Percentiles rank a stretch among this genome's conserved stretches.
Evolutionary conservation across 108 stramenopile species (phyloP).

Genomic region (Cyclotella atomus): DNA sequence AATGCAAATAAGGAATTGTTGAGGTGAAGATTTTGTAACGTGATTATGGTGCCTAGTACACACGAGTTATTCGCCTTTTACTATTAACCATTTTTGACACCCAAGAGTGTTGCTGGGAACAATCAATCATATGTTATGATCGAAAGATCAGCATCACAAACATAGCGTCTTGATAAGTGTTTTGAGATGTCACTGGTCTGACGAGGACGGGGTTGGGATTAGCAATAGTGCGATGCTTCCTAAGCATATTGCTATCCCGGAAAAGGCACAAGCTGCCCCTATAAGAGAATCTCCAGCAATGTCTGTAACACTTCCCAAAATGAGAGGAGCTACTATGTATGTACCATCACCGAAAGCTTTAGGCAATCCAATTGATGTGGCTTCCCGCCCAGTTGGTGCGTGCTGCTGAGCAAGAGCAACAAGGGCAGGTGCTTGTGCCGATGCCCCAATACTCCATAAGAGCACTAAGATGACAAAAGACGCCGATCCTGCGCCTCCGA

Average conservation of each 20-base stretch:
- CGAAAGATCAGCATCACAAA: no score
- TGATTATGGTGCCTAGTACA: no score
- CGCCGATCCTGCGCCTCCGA: slow-evolving; percentile 18
- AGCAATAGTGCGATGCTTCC: slow-evolving; percentile 30
- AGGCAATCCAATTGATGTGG: slow-evolving; percentile 71
- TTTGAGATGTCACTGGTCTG: no score
- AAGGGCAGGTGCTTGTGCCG: slow-evolving; percentile 75
- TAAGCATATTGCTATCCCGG: slow-evolving; percentile 26
- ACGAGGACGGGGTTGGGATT: no score
- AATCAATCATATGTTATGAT: no score
- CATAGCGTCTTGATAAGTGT: no score
- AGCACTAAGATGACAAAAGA: slow-evolving; percentile 59
- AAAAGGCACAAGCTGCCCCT: slow-evolving; percentile 34
- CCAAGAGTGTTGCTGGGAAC: no score
- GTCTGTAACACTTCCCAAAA: slow-evolving; percentile 67
- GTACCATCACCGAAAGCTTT: slow-evolving; percentile 74
- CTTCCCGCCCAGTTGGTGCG: slow-evolving; percentile 61
- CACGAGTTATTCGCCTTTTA: no score
- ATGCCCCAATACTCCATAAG: slow-evolving; percentile 61
- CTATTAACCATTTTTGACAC: no score
- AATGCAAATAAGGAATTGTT: no score
- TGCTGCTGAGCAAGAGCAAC: slow-evolving; percentile 66
- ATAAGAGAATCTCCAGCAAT: slow-evolving; percentile 24
- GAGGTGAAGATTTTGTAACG: no score
- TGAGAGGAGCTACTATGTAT: slow-evolving; percentile 74